Evolutionary conservation across 768 basidiomycete species (phyloP).

Genomic region (Boletus pseudo-olivaceus): DNA sequence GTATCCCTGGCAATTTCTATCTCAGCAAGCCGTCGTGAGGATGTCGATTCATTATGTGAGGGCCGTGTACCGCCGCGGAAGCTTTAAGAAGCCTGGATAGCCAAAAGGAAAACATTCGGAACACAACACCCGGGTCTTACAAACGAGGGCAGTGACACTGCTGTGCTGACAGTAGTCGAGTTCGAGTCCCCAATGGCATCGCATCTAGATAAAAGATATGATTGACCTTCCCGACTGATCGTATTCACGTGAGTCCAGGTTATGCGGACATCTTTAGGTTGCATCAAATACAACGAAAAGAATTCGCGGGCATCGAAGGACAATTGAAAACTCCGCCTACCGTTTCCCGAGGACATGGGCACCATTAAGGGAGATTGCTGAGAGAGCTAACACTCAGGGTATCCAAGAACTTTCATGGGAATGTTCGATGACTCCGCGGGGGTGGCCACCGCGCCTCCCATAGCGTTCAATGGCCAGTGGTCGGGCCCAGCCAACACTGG

Average conservation of each 20-base stretch:
- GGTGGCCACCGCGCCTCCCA: neutral
- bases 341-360: neutral
- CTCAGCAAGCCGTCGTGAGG: conserved; percentile 15
- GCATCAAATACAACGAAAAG: neutral
- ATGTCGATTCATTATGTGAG: neutral
- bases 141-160: conserved; percentile 6
- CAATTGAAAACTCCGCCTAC: neutral
- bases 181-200: neutral
- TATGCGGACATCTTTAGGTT: neutral
- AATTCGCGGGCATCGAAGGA: neutral
- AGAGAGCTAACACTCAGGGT: neutral
- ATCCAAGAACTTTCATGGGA: neutral
- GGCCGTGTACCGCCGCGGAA: neutral
- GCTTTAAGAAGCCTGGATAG: conserved; percentile 4
- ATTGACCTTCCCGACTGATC: neutral
- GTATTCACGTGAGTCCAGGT: neutral
- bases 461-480: neutral
- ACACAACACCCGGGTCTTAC: conserved; percentile 1
- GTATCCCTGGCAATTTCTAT: conserved; percentile 19
- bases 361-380: neutral
- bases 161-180: neutral
- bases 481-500: neutral
- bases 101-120: conserved; percentile 10
- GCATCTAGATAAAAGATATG: conserved; percentile 12
- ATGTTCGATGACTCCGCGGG: neutral